These are phyloP conservation scores for Serendipita vermifera DNA, from an alignment of 768 basidiomycete species.

Conservation along the genomic window DNA sequence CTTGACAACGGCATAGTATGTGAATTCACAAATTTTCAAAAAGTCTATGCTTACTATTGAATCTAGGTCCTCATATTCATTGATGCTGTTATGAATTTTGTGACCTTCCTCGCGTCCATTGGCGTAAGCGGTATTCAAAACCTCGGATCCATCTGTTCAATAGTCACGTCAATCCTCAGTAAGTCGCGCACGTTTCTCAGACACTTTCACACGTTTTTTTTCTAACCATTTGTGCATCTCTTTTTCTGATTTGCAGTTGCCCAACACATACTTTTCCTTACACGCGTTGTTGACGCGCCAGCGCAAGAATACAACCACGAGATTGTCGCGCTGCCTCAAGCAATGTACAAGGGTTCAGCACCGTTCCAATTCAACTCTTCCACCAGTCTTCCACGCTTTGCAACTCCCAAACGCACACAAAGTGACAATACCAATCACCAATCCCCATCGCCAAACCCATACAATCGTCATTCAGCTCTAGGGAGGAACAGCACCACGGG, in stretches of 20 bases:
- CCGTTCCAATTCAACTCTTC: neutral
- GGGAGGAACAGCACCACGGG: too few species aligned
- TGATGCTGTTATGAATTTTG: neutral
- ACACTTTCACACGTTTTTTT: neutral
- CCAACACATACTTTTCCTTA: constrained; percentile 1
- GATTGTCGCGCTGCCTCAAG: neutral
- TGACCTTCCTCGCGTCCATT: constrained; percentile 1
- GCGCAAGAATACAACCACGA: constrained; percentile 5
- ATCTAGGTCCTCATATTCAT: neutral
- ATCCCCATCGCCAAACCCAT: too few species aligned
- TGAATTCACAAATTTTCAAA: neutral
- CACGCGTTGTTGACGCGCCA: neutral
- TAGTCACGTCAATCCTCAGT: constrained; percentile 4
- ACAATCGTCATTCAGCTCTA: too few species aligned
- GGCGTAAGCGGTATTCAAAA: neutral
- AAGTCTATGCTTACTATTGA: too few species aligned
- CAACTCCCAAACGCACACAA: neutral
- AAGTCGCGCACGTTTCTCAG: neutral
- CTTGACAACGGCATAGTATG: neutral
- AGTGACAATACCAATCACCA: neutral
- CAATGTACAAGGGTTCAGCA: neutral
- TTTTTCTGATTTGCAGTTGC: neutral
- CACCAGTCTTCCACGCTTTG: neutral
- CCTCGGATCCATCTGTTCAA: constrained; percentile 1
- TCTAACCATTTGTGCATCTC: too few species aligned